These are phyloP conservation scores for Ceratocystis diversiconidia DNA, from an alignment of 2,329 filamentous ascomycete genomes.

Conservation along the genomic window DNA sequence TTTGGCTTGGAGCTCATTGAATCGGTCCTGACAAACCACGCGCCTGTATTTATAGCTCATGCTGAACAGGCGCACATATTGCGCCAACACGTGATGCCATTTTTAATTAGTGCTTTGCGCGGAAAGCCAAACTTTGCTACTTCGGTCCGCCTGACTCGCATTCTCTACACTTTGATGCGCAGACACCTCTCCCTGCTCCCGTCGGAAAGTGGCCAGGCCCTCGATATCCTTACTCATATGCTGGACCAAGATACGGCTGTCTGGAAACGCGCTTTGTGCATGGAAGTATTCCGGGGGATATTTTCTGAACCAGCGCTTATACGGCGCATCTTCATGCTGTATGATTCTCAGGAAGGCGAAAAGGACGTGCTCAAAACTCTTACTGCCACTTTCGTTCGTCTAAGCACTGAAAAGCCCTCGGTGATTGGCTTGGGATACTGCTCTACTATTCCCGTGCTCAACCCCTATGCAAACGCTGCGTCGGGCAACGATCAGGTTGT, in stretches of 20 bases:
- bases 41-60: slow-evolving; percentile 63
- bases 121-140: slow-evolving; percentile 68
- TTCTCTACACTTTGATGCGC: slow-evolving; percentile 68
- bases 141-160: slow-evolving; percentile 67
- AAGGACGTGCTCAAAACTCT: slow-evolving; percentile 69
- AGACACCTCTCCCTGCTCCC: slow-evolving; percentile 62
- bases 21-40: slow-evolving; percentile 74
- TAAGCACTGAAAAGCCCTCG: slow-evolving; percentile 79
- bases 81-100: slow-evolving; percentile 63
- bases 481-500: slow-evolving; percentile 66
- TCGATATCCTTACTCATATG: slow-evolving; percentile 70
- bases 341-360: slow-evolving; percentile 57
- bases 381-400: slow-evolving; percentile 75
- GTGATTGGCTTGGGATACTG: slow-evolving; percentile 82
- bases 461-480: slow-evolving; percentile 40
- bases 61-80: slow-evolving; percentile 70
- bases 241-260: slow-evolving; percentile 70
- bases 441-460: slow-evolving; percentile 62
- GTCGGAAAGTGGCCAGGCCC: slow-evolving; percentile 66
- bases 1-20: slow-evolving; percentile 88
- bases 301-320: slow-evolving; percentile 70
- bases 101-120: slow-evolving; percentile 63
- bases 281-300: slow-evolving; percentile 79
- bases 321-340: slow-evolving; percentile 64
- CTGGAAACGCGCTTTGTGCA: slow-evolving; percentile 81